These are phyloP conservation scores for Nicotiana otophora DNA, from an alignment of 257 asterid genomes.

Conservation along the genomic window DNA sequence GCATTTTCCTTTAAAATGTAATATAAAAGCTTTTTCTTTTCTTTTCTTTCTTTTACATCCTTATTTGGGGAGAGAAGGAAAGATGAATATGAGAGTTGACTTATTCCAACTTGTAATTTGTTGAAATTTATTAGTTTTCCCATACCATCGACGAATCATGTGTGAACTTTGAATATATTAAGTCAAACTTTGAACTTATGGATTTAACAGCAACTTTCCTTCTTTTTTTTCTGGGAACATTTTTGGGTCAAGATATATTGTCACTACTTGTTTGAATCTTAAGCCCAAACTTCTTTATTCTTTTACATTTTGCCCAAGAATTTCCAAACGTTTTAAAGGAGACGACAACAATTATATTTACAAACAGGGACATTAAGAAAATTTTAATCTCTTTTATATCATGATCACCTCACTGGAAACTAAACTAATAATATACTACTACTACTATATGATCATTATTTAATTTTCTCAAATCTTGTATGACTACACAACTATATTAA, in stretches of 20 bases:
- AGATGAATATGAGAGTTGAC: background rate
- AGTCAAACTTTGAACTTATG: background rate
- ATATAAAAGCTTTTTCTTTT: too few species aligned
- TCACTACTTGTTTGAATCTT: background rate
- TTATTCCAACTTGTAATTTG: background rate
- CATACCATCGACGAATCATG: background rate
- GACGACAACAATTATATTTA: too few species aligned
- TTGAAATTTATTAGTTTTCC: background rate
- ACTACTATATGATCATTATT: background rate
- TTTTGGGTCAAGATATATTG: background rate
- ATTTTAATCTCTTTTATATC: background rate
- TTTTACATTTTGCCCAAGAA: background rate
- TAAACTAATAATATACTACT: background rate
- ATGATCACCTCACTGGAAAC: background rate
- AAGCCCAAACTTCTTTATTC: background rate
- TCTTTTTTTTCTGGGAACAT: background rate
- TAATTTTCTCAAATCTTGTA: background rate
- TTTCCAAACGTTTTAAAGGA: too few species aligned
- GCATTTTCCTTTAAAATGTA: background rate
- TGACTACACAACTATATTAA: background rate
- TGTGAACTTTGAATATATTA: background rate
- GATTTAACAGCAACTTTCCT: background rate
- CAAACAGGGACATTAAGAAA: background rate
- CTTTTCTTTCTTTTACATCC: background rate
- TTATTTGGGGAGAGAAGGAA: background rate